Evolutionary conservation across 2,329 filamentous ascomycete genomes (phyloP).

Genomic region (Penicillium palitans): DNA sequence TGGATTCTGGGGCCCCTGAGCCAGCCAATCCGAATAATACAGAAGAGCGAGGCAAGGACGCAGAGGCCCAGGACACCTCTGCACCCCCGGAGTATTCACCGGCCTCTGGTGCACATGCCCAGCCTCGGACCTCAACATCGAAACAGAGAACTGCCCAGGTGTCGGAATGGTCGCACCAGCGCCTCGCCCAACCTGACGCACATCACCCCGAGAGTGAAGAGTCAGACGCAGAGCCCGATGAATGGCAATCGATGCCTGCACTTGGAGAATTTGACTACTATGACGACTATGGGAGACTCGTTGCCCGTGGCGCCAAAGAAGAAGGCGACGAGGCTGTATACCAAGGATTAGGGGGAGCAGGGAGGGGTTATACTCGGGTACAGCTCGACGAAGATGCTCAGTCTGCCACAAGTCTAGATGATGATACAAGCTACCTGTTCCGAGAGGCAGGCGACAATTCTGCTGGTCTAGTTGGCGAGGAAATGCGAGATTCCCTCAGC

Average conservation of each 20-base stretch:
- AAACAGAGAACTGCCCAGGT: constrained; percentile 39
- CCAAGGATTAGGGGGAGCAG: constrained; percentile 77
- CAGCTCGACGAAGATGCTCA: constrained; percentile 91
- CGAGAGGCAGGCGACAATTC: constrained; percentile 68
- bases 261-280: constrained; percentile 93
- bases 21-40: background rate
- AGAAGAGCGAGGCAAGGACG: constrained; percentile 7
- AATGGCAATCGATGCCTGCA: constrained; percentile 92
- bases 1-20: background rate
- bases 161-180: constrained; percentile 92
- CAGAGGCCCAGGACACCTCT: constrained; percentile 5
- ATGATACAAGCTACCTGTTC: constrained; percentile 95
- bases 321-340: constrained; percentile 72
- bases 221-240: constrained; percentile 61
- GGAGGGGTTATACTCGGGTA: constrained; percentile 94
- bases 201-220: constrained; percentile 45
- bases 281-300: constrained; percentile 84
- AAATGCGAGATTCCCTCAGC: constrained; percentile 78
- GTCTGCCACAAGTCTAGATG: constrained; percentile 93
- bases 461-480: constrained; percentile 67
- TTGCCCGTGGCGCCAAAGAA: constrained; percentile 76
- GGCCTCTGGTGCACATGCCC: constrained; percentile 2
- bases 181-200: constrained; percentile 57
- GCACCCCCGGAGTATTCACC: constrained; percentile 11
- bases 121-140: constrained; percentile 20